phyloP scores from a whole-genome alignment of 2,329 filamentous ascomycete species.

The Alternaria rosae region DNA sequence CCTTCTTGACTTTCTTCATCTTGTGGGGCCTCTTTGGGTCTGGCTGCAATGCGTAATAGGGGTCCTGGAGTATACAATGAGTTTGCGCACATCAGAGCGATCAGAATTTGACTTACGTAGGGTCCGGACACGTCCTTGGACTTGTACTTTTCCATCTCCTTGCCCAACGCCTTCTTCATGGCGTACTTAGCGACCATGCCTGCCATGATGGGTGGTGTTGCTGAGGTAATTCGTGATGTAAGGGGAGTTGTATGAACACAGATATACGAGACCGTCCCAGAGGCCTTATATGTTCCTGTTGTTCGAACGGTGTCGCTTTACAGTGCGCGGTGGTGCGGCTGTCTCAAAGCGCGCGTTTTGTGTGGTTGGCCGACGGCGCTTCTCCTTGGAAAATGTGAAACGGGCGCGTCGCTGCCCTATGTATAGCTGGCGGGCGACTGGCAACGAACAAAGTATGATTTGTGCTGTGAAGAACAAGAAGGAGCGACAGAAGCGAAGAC shows the following conservation, averaged over 20 bases:
- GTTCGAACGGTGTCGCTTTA: slow-evolving; percentile 13
- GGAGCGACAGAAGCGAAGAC: slow-evolving; percentile 4
- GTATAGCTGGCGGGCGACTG: slow-evolving; percentile 41
- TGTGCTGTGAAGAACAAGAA: slow-evolving; percentile 12
- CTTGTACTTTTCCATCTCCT: slow-evolving; percentile 58
- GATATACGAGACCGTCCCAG: slow-evolving; percentile 4
- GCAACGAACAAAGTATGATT: slow-evolving; percentile 17
- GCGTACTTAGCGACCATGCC: slow-evolving; percentile 57
- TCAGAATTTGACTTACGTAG: slow-evolving; percentile 47
- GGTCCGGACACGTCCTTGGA: slow-evolving; percentile 51
- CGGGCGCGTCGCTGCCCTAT: slow-evolving; percentile 49
- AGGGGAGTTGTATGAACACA: slow-evolving; percentile 8
- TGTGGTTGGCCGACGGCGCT: slow-evolving; percentile 45
- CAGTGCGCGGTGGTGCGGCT: slow-evolving; percentile 30
- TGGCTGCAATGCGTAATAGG: slow-evolving; percentile 84
- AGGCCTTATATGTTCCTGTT: slow-evolving; percentile 31
- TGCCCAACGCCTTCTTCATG: slow-evolving; percentile 58
- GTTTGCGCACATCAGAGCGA: not conserved
- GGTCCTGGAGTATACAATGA: slow-evolving; percentile 67
- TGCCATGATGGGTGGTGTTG: slow-evolving; percentile 51
- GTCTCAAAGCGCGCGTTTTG: slow-evolving; percentile 29
- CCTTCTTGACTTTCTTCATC: slow-evolving; percentile 83
- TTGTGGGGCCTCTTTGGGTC: slow-evolving; percentile 76
- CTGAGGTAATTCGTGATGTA: slow-evolving; percentile 8
- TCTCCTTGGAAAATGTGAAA: slow-evolving; percentile 43